These are phyloP conservation scores for Lasiodiplodia sp. DNA, from an alignment of 2,329 filamentous ascomycete species.

Conservation along the genomic window DNA sequence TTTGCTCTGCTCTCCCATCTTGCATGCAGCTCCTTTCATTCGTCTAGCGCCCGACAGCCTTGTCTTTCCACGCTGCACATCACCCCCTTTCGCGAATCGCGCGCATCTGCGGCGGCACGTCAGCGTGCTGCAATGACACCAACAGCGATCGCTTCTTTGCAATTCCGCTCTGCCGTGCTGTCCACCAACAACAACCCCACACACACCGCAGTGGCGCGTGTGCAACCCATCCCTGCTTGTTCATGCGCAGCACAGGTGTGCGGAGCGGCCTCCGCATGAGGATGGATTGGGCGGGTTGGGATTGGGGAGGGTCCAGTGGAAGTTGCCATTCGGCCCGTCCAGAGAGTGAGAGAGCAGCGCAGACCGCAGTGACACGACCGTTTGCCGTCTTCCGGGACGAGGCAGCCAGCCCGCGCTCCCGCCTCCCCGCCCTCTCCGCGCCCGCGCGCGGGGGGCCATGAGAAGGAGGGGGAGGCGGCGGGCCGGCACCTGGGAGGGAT, in stretches of 20 bases:
- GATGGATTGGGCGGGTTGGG: neutral
- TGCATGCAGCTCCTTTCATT: neutral
- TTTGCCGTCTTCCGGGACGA: neutral
- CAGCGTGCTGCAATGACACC: too few species aligned
- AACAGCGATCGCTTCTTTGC: too few species aligned
- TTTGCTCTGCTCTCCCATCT: neutral
- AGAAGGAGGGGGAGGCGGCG: neutral
- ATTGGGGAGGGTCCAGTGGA: neutral
- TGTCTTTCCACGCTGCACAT: neutral
- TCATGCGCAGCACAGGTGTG: neutral
- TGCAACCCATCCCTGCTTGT: neutral
- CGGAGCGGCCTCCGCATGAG: slow-evolving; percentile 1
- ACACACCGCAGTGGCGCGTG: neutral
- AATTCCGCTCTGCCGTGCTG: neutral
- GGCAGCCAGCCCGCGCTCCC: neutral
- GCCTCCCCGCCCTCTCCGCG: neutral
- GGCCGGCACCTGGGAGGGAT: too few species aligned
- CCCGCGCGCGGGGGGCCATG: neutral
- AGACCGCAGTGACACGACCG: neutral
- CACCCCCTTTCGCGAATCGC: neutral
- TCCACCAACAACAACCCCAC: neutral
- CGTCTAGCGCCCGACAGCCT: too few species aligned
- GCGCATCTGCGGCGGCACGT: neutral
- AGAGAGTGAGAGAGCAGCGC: neutral
- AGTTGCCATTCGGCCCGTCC: slow-evolving; percentile 19